Evolutionary conservation across 2,329 filamentous ascomycete genomes (phyloP), one percentile per base, ranked within the genome.

Genomic region (Trichoderma simmonsii): DNA sequence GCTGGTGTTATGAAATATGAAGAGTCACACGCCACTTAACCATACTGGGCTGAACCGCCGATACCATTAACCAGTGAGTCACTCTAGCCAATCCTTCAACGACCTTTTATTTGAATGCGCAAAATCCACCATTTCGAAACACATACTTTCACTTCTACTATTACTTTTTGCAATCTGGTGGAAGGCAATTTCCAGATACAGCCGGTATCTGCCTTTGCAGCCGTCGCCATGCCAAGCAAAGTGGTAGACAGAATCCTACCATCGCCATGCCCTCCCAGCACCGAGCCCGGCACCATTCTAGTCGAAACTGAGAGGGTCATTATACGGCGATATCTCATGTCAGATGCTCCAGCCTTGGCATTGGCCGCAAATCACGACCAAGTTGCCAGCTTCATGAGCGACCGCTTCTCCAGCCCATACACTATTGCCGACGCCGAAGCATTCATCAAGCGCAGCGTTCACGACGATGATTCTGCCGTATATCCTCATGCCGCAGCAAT

Each of bases 371-470:
- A 87, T 77, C 79, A 84, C 72, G 76, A 77, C 11, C 73, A 80
- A 24, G 77, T 88, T 4, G 74, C 78, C 1, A 73, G 70, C 12
- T 80, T 78, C 74, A 81, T 88, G 81, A 82, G 83, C 71, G 78
- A 85, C 75, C 73, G 78, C 54, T 87, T 87, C 71, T 84, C 85
- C 3, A 76, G 74, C 11, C 86, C 86, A 0, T 87, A 87, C 77
- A 83, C 80, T 0, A 74, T 82, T 9, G 77, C 79, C 8, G 77
- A 82, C 63, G 83, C 84, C 2, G 74, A 82, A 24, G 54, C 15
- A n/a, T 85, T 81, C 76, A 79, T 86, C 73, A 68, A 73, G 48
- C 61, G 69, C 51, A 12, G 70, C 72, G 6, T 56, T 4, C 18
- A 65, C 65, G 43, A 71, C 77, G 66, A 72, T 72, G 71, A 72